Evolutionary conservation across 2,329 filamentous ascomycete genomes (phyloP).

Genomic region (Ascochyta viciae-villosae): DNA sequence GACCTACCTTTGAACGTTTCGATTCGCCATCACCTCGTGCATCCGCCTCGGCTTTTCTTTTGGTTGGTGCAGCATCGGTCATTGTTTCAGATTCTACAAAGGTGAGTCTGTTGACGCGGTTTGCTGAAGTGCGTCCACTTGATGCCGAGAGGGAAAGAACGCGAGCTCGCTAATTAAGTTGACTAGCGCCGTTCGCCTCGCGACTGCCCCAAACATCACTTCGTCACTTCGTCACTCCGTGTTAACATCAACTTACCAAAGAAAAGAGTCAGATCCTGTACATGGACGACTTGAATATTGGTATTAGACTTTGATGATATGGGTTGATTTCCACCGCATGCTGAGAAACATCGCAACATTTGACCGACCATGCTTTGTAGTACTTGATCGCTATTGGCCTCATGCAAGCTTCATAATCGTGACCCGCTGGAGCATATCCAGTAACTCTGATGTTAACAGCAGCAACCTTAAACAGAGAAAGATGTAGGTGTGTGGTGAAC

Average conservation of each 20-base stretch:
- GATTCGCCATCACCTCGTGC: conserved; percentile 32
- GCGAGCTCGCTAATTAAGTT: background rate
- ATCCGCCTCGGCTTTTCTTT: conserved; percentile 48
- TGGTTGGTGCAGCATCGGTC: conserved; percentile 32
- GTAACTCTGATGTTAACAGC: background rate
- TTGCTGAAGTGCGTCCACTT: background rate
- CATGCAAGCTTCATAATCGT: background rate
- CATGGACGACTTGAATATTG: no score
- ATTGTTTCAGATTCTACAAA: conserved; percentile 15
- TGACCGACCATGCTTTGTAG: background rate
- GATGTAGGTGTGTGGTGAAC: no score
- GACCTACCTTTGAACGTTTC: conserved; percentile 50
- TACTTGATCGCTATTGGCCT: background rate
- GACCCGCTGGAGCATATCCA: background rate
- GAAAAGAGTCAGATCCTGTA: no score
- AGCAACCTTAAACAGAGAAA: background rate
- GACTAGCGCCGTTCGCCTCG: conserved; percentile 1
- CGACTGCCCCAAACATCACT: background rate
- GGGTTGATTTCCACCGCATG: background rate
- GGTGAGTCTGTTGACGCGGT: background rate
- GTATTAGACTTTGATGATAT: background rate
- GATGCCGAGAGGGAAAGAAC: background rate
- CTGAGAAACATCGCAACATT: background rate
- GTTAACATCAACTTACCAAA: no score
- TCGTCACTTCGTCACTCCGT: background rate